Evolutionary conservation across 1,284 basidiomycete genomes (phyloP), one percentile per base, ranked within the genome.

Genomic region (Microbotryum scabiosae): DNA sequence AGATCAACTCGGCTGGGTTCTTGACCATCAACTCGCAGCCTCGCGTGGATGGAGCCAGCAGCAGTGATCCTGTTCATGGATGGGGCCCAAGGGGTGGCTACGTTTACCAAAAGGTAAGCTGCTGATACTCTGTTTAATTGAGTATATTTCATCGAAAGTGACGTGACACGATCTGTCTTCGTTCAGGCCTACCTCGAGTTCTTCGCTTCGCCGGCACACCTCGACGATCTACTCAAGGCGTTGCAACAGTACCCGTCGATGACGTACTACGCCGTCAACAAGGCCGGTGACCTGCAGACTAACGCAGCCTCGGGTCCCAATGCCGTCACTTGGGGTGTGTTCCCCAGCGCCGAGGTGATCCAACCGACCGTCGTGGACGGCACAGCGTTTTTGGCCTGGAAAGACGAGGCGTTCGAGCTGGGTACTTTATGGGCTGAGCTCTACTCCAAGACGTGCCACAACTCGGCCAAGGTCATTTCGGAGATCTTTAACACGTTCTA

Each of bases 261-360:
- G 75, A 98, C 92, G 6, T 99, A 98, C 80, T 93, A 97, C 73
- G 91, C 93, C 56, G 91, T 70, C 57, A 71, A 68, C 51, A 70
- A 71, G 45, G 83, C 85, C 65, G 96, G 96, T 52, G 93, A 97
- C 73, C 82, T 97, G 70, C 82, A 85, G 59, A 97, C 93, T 57
- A 98, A 98, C 79, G 90, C 86, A 41, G 86, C 86, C 1, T 89
- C 94, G 43, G 89, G 91, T 9, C 92, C 94, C 45, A 98, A 97
- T 72, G 96, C 96, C 8, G 96, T 99, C 51, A 99, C 96, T 0
- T 99, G 94, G 96, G 96, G 94, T 68, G 91, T 96, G 7, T 99
- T 97, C 82, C 94, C 96, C 21, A 90, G 90, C 48, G 93, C 96
- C 76, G 96, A 98, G 79, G 91, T 98, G 71, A 81, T 97, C 54